phyloP scores from a whole-genome alignment of 129 eudicot genomes.

The Pulicaria dysenterica region DNA sequence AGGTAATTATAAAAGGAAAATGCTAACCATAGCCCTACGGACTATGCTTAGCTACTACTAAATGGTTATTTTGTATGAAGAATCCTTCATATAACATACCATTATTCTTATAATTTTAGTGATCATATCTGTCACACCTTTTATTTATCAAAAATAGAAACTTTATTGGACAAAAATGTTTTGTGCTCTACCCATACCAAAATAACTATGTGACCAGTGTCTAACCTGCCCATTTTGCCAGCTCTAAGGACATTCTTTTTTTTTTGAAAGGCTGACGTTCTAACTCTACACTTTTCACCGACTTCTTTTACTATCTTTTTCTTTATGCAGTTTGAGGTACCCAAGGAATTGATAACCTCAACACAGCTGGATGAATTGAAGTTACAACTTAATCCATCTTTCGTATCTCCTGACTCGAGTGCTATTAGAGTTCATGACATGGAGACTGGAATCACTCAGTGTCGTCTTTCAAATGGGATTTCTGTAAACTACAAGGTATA shows the following conservation, averaged over 20 bases:
- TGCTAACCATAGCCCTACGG: too few species aligned
- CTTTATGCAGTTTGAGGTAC: conserved; percentile 86
- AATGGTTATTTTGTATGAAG: too few species aligned
- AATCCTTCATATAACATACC: too few species aligned
- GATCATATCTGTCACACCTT: too few species aligned
- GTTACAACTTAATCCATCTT: conserved; percentile 61
- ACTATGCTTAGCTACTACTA: too few species aligned
- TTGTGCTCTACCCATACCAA: too few species aligned
- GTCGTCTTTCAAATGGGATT: conserved; percentile 92
- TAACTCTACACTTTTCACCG: conserved; percentile 9
- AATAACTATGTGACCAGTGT: neutral
- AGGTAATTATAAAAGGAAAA: too few species aligned
- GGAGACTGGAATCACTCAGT: conserved; percentile 88
- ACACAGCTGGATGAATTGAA: conserved; percentile 59
- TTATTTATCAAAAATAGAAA: too few species aligned
- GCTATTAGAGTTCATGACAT: conserved; percentile 60
- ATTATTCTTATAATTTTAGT: too few species aligned
- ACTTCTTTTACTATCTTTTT: neutral
- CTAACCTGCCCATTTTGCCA: neutral
- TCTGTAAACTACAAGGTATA: conserved; percentile 94
- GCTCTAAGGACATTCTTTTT: too few species aligned
- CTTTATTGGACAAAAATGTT: too few species aligned
- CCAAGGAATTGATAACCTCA: conserved; percentile 75
- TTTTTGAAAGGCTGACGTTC: too few species aligned
- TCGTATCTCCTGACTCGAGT: conserved; percentile 50